These are phyloP conservation scores for Cryptosporidium xiaoi DNA, from an alignment of 169 alveolate genomes.

Conservation along the genomic window DNA sequence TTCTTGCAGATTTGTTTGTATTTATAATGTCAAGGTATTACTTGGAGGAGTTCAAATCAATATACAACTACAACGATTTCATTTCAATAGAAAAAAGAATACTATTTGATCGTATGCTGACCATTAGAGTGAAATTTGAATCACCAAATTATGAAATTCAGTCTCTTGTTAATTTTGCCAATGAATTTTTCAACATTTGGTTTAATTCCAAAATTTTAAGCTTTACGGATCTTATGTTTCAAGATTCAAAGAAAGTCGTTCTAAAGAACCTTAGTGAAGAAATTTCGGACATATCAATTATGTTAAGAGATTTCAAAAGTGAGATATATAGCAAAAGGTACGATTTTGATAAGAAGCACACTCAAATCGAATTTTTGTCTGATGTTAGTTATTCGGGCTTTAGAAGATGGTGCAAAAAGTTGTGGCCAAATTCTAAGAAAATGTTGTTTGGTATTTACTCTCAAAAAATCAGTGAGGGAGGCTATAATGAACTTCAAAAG, in stretches of 20 bases:
- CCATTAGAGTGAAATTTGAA: not conserved
- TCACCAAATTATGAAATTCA: conserved; percentile 3
- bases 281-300: not conserved
- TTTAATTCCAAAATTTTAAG: not conserved
- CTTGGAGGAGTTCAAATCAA: not conserved
- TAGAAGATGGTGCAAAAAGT: not conserved
- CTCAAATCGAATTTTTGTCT: conserved; percentile 14
- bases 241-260: not conserved
- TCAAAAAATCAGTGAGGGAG: not conserved
- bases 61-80: not conserved
- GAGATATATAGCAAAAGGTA: conserved; percentile 44
- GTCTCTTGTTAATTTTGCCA: not conserved
- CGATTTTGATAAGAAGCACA: conserved; percentile 1
- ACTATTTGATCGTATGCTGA: conserved; percentile 9
- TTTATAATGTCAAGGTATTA: not conserved
- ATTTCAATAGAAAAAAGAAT: conserved; percentile 2
- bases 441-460: conserved; percentile 12
- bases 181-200: conserved; percentile 11
- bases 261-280: not conserved
- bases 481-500: not conserved
- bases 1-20: conserved; percentile 13
- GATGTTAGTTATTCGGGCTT: conserved; percentile 2
- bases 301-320: not conserved
- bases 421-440: not conserved
- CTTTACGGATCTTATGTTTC: not conserved